Conservation (phyloP, 2,329 filamentous ascomycete genomes). For the Claviceps monticola region DNA sequence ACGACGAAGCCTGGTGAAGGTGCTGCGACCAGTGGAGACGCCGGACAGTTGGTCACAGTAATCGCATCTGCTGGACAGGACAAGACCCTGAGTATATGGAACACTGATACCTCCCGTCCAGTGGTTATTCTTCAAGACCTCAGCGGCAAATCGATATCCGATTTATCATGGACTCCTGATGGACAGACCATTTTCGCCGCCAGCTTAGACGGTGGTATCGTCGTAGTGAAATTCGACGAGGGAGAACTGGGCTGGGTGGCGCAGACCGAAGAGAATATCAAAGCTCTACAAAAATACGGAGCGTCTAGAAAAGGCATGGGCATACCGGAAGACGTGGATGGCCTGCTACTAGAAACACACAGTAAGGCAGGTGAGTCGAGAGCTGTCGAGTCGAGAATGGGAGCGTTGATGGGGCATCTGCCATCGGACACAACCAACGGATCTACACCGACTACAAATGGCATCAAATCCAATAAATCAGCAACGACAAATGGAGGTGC, state of each 20-base stretch:
- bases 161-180: conserved; percentile 87
- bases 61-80: conserved; percentile 95
- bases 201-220: conserved; percentile 79
- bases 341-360: conserved; percentile 72
- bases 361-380: conserved; percentile 85
- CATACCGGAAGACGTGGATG: conserved; percentile 84
- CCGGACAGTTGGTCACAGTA: conserved; percentile 58
- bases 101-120: conserved; percentile 84
- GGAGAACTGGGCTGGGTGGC: conserved; percentile 86
- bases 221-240: conserved; percentile 67
- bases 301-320: conserved; percentile 77
- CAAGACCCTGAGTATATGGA: conserved; percentile 94
- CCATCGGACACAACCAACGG: conserved; percentile 39
- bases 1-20: conserved; percentile 49
- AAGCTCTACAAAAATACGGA: conserved; percentile 83
- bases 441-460: conserved; percentile 32
- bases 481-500: conserved; percentile 25
- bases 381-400: conserved; percentile 89
- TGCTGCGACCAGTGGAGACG: conserved; percentile 28
- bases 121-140: conserved; percentile 84
- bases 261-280: conserved; percentile 77
- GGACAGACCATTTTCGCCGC: conserved; percentile 76
- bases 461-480: conserved; percentile 32
- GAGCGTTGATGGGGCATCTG: conserved; percentile 88
- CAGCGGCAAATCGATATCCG: conserved; percentile 81